Evolutionary conservation across 495 filamentous ascomycete species (phyloP), one percentile per base, ranked within the genome.

Genomic region (Penicillium malachiteum): DNA sequence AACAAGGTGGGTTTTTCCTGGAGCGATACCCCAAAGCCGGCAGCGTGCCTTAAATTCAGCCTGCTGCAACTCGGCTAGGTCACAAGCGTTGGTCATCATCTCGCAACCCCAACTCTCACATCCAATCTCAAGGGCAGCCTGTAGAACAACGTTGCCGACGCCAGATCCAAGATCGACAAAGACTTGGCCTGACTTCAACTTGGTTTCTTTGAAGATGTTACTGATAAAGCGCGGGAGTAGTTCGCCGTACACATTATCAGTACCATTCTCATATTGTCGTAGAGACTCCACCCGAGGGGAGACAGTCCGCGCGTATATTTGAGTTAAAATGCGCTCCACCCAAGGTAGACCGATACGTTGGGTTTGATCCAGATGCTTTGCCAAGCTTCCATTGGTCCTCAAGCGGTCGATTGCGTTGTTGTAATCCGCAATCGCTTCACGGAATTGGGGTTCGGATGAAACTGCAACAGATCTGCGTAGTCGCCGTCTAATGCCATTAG

Each of bases 31-130:
- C 94, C 94, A 98, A 12, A 96, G 84, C 13, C 84, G 84, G 60
- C 91, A 92, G 40, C 94, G 85, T 4, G 88, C 84, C 48, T 76
- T 76, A 66, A 98, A 96, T 64, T 98, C 94, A 47, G 86, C 81
- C 62, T 91, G 81, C 69, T 98, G 94, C 32, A 87, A 82, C 37
- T 93, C 86, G 9, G 92, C 92, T 31, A 98, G 79, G 55, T 87
- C 86, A 71, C 84, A 91, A 5, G 89, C 88, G 47, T 92, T 91
- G 57, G 86, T 80, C 90, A 96, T 93, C 81, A 92, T 89, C 71
- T 98, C 94, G 66, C 93, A 96, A 21, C 94, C 94, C 86, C 91
- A 97, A 71, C 89, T 92, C 69, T 96, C 90, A 67, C 90, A 96
- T 12, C 94, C 94, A 46, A 92, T 84, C 67, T 98, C 89, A 7